Conservation (phyloP, 441 rosid species). For the Viola pubescens region DNA sequence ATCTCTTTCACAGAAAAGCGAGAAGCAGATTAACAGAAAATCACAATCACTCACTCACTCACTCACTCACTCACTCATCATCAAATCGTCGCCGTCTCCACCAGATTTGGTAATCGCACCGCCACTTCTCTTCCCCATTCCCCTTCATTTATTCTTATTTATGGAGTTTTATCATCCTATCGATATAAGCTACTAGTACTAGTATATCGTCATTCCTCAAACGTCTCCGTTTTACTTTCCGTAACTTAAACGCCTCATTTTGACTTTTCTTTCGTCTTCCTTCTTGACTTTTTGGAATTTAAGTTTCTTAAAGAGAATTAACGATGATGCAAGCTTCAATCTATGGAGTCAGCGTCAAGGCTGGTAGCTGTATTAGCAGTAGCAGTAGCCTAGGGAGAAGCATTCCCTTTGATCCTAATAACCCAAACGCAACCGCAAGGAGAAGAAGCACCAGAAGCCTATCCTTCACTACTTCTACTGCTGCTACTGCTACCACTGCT, state of each 20-base stretch:
- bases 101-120: neutral
- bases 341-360: conserved; percentile 29
- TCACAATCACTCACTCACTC: neutral
- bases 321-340: conserved; percentile 56
- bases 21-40: neutral
- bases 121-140: neutral
- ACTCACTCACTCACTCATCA: conserved; percentile 3
- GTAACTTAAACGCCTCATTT: too few relatives aligned
- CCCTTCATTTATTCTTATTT: neutral
- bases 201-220: too few relatives aligned
- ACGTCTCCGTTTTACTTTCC: too few relatives aligned
- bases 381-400: neutral
- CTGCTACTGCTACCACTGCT: too few relatives aligned
- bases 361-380: neutral
- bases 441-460: too few relatives aligned
- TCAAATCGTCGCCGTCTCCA: neutral
- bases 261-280: conserved; percentile 7
- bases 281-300: conserved; percentile 22
- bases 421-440: neutral
- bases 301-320: conserved; percentile 20
- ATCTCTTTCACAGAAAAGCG: neutral
- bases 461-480: too few relatives aligned
- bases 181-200: too few relatives aligned
- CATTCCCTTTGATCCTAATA: neutral
- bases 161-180: neutral